Evolutionary conservation across 805 yeast species (phyloP).

Genomic region (Hanseniaspora meyeri): DNA sequence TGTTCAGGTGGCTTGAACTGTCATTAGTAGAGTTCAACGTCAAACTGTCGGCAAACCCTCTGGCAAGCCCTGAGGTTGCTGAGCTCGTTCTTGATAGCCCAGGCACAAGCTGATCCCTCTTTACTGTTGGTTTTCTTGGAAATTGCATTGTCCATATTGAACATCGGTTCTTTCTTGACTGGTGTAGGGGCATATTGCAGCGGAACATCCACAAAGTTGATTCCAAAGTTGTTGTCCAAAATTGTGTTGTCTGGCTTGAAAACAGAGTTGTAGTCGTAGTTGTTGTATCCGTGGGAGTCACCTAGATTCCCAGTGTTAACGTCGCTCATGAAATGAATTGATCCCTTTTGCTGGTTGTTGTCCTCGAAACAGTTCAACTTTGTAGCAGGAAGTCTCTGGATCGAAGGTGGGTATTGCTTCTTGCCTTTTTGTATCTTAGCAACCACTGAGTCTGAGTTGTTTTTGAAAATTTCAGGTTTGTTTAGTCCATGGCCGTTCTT

Average conservation of each 20-base stretch:
- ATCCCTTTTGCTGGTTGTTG: conserved; percentile 17
- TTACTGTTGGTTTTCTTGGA: neutral
- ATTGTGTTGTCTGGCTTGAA: conserved; percentile 35
- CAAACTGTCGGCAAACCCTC: conserved; percentile 8
- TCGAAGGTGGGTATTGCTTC: conserved; percentile 35
- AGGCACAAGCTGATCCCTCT: neutral
- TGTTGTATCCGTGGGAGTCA: conserved; percentile 44
- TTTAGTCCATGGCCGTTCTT: conserved; percentile 5
- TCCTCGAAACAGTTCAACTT: conserved; percentile 44
- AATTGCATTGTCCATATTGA: neutral
- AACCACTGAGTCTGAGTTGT: neutral
- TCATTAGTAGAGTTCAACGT: neutral
- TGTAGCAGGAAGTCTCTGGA: conserved; percentile 76
- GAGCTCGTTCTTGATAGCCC: neutral
- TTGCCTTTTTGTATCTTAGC: neutral
- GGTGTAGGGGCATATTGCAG: conserved; percentile 18
- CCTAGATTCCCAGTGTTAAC: conserved; percentile 32
- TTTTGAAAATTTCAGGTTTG: conserved; percentile 7
- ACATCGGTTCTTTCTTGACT: neutral
- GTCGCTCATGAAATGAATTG: conserved; percentile 29
- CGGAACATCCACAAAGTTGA: conserved; percentile 29
- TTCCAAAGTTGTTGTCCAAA: conserved; percentile 25
- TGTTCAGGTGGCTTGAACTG: neutral
- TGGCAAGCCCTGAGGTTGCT: neutral
- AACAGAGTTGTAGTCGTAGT: conserved; percentile 66